Conservation (phyloP, 306 rosid genomes). For the Gleditsia sinensis region DNA sequence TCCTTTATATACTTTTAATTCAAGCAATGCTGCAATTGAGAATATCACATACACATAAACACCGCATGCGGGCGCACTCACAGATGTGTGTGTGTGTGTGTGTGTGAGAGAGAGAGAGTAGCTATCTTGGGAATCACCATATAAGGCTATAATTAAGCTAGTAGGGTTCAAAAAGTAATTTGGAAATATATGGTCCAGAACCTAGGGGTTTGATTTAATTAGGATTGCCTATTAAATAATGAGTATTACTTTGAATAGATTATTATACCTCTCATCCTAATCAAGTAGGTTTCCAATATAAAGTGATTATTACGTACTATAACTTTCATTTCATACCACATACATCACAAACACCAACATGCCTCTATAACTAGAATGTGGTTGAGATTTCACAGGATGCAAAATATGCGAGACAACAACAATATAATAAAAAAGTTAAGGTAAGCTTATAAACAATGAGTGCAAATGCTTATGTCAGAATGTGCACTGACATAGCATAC, state of each 20-base stretch:
- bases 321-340: slow-evolving; percentile 13
- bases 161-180: slow-evolving; percentile 7
- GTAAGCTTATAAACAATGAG: not conserved
- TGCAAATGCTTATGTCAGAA: not conserved
- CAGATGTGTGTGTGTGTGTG: no score
- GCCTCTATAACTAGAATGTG: not conserved
- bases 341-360: not conserved
- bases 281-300: not conserved
- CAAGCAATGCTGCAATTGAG: slow-evolving; percentile 1
- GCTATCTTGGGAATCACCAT: not conserved
- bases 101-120: no score
- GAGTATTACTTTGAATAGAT: not conserved
- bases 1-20: slow-evolving; percentile 1
- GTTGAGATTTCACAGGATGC: not conserved
- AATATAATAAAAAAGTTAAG: not conserved
- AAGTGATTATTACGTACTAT: not conserved
- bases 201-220: not conserved
- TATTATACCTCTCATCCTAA: not conserved
- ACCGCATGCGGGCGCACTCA: no score
- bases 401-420: slow-evolving; percentile 6
- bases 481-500: not conserved
- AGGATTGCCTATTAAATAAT: not conserved
- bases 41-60: not conserved
- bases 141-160: slow-evolving; percentile 9
- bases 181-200: slow-evolving; percentile 12